Conservation (phyloP, 2,329 filamentous ascomycete genomes). For the Aspergillus tubingensis region DNA sequence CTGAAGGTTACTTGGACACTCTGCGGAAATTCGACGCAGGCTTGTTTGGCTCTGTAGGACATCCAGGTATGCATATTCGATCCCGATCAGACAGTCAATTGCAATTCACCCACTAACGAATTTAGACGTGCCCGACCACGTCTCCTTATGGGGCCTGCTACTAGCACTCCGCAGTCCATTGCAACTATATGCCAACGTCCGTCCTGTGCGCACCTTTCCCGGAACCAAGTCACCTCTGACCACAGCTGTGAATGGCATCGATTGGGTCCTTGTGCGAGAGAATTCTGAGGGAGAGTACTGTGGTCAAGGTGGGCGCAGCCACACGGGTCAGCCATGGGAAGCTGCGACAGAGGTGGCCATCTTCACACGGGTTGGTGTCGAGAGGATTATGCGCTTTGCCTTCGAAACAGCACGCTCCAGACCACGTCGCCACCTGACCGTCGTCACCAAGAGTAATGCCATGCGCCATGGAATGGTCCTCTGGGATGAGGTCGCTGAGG, state of each 20-base stretch:
- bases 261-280: constrained; percentile 59
- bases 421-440: constrained; percentile 52
- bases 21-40: constrained; percentile 57
- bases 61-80: constrained; percentile 46
- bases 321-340: constrained; percentile 55
- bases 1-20: constrained; percentile 52
- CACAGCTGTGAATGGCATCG: constrained; percentile 51
- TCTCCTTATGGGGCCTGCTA: constrained; percentile 59
- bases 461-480: constrained; percentile 59
- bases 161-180: constrained; percentile 58
- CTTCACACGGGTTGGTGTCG: constrained; percentile 55
- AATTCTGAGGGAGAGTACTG: constrained; percentile 60
- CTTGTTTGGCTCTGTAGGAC: constrained; percentile 63
- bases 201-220: constrained; percentile 53
- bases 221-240: constrained; percentile 55
- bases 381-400: constrained; percentile 56
- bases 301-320: constrained; percentile 56
- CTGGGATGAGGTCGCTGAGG: constrained; percentile 56
- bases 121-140: constrained; percentile 57
- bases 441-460: constrained; percentile 59
- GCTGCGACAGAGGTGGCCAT: constrained; percentile 56
- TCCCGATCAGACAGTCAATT: no score
- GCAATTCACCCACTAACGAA: background rate
- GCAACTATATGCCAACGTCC: constrained; percentile 60
- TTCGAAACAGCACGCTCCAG: constrained; percentile 54